These are phyloP conservation scores for Sherardia arvensis DNA, from an alignment of 257 asterid species.

Conservation along the genomic window DNA sequence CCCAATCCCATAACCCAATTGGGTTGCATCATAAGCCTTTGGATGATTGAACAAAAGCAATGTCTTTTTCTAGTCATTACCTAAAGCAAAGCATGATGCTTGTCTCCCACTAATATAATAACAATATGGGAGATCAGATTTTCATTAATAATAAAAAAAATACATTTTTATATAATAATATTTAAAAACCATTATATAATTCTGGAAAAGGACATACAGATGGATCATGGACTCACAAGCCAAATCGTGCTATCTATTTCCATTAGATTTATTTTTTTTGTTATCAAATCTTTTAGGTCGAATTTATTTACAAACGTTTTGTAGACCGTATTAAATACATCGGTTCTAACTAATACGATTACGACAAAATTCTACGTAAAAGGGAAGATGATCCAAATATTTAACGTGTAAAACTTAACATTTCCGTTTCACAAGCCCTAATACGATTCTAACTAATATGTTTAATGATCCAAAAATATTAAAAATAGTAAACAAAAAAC, in stretches of 20 bases:
- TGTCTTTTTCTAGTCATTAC: constrained; percentile 5
- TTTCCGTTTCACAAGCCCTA: no score
- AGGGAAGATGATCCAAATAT: not conserved
- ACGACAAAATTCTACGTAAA: no score
- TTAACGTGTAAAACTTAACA: no score
- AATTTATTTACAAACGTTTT: no score
- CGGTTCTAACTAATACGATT: no score
- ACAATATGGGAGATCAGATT: not conserved
- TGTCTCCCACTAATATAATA: constrained; percentile 4
- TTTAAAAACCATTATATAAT: not conserved
- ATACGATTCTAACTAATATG: no score
- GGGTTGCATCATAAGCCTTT: constrained; percentile 3
- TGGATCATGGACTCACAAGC: not conserved
- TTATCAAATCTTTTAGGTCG: not conserved
- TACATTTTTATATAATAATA: no score
- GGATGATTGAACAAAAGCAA: constrained; percentile 1
- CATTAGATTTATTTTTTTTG: not conserved
- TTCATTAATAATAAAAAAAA: no score
- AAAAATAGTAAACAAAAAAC: no score
- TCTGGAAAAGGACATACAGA: not conserved
- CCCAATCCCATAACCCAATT: not conserved
- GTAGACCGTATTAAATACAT: no score
- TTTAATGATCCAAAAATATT: no score
- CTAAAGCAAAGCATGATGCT: not conserved
- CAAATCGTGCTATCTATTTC: not conserved